Evolutionary conservation across 2,329 filamentous ascomycete species (phyloP), one percentile per base, ranked within the genome.

Genomic region (Trichophyton mentagrophytes): DNA sequence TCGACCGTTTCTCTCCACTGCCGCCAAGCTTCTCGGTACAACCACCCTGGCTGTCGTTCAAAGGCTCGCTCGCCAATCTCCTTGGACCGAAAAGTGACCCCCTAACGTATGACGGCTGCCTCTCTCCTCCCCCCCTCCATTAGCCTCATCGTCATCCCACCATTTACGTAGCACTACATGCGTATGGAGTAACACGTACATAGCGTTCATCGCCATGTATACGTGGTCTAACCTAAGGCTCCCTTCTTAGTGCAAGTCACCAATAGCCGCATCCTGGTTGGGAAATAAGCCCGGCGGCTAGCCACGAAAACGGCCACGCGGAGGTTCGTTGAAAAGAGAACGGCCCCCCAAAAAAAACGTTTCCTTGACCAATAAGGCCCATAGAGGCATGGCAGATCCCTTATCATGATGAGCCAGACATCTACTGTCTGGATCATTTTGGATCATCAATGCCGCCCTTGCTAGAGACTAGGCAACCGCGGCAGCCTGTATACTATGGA

Each of bases 1-100:
- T 38, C 38, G 27, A n/a, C n/a, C 33, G 53, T 20, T 30, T 42
- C 13, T 53, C 36, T 38, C 30, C 30, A 42, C 36, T 13, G 30
- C 53, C 30, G 53, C 53, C 53, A 57, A 57, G 53, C 53, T 57
- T 57, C 53, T 57, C 53, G 53, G 53, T 57, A 57, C 53, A 53
- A 53, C 47, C 47, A 53, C 47, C 47, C 47, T 53, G 47, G 27
- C 20, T 30, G 13, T 25, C 47, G 5, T 36, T 11, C 33, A 36
- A 44, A 27, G 17, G 27, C 47, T 53, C 47, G 22, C 47, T 53
- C 47, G 22, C 47, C 47, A 53, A 53, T 53, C 47, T 53, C 13
- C 47, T 53, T 30, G 25, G 33, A 11, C 47, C 25, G 8, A 51
- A 27, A 25, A 22, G 27, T 27, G 17, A 11, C 20, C 11, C 25